A percentile compares a stretch with the other conserved stretches of the same genome.
phyloP scores from a whole-genome alignment of 1,284 basidiomycete species.

The Microbotryum violaceum region DNA sequence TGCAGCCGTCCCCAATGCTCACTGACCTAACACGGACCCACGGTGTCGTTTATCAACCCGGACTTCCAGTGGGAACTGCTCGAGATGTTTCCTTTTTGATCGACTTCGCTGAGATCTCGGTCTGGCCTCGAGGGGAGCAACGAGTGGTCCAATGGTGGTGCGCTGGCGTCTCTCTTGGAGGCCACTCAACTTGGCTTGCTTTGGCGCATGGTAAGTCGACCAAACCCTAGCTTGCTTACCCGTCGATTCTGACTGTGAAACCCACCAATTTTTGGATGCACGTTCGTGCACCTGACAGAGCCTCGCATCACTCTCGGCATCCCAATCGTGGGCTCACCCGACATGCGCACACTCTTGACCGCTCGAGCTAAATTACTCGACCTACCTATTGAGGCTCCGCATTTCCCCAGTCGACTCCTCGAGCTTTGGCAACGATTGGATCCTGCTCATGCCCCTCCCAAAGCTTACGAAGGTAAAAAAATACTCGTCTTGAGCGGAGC shows the following conservation, averaged over 20 bases:
- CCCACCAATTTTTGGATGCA: not conserved
- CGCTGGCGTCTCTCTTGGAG: conserved; percentile 65
- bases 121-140: conserved; percentile 65
- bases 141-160: conserved; percentile 58
- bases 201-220: conserved; percentile 52
- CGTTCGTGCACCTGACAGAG: conserved; percentile 46
- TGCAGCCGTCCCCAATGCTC: too few relatives aligned
- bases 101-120: conserved; percentile 66
- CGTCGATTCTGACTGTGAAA: conserved; percentile 7
- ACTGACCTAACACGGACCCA: not conserved
- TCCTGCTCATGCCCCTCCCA: conserved; percentile 37
- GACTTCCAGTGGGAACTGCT: conserved; percentile 52
- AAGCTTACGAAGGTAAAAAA: conserved; percentile 55
- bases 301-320: conserved; percentile 62
- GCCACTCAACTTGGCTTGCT: conserved; percentile 66
- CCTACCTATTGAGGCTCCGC: conserved; percentile 45
- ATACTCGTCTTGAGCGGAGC: conserved; percentile 58
- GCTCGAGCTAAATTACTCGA: conserved; percentile 49
- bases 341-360: conserved; percentile 57
- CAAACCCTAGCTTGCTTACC: not conserved
- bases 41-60: not conserved
- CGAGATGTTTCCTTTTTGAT: conserved; percentile 71
- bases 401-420: conserved; percentile 54
- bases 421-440: conserved; percentile 48
- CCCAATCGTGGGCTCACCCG: conserved; percentile 67